Conservation (phyloP, 495 filamentous ascomycete species). For the Aspergillus panamensis region DNA sequence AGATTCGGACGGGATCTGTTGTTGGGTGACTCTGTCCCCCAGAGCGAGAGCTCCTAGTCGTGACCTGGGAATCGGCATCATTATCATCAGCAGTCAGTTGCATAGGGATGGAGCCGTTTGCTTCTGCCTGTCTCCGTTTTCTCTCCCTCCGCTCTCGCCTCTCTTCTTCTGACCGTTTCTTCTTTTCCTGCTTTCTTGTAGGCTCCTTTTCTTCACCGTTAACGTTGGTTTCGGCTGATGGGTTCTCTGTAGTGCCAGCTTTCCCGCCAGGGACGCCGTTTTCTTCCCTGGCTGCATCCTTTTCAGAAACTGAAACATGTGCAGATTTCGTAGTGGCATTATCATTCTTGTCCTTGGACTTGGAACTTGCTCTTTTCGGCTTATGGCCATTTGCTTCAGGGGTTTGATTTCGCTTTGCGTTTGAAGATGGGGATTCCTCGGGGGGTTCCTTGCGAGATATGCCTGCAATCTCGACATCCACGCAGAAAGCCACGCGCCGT, state of each 20-base stretch:
- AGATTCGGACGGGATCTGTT: slow-evolving; percentile 88
- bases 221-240: slow-evolving; percentile 28
- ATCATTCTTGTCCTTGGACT: slow-evolving; percentile 65
- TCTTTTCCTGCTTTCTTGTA: slow-evolving; percentile 80
- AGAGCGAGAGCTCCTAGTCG: slow-evolving; percentile 31
- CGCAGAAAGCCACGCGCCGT: slow-evolving; percentile 85
- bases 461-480: slow-evolving; percentile 95
- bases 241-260: slow-evolving; percentile 18
- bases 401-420: slow-evolving; percentile 27
- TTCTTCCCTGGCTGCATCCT: slow-evolving; percentile 38
- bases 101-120: slow-evolving; percentile 75
- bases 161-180: slow-evolving; percentile 85
- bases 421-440: slow-evolving; percentile 35
- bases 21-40: slow-evolving; percentile 69
- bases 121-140: slow-evolving; percentile 71
- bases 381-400: slow-evolving; percentile 40
- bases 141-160: slow-evolving; percentile 82
- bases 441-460: slow-evolving; percentile 46
- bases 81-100: slow-evolving; percentile 62
- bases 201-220: slow-evolving; percentile 47
- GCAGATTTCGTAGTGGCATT: slow-evolving; percentile 64
- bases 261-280: slow-evolving; percentile 26
- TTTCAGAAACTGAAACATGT: slow-evolving; percentile 53
- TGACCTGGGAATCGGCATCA: slow-evolving; percentile 40
- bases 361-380: slow-evolving; percentile 53